phyloP scores from a whole-genome alignment of 371 early-diverging fungal genomes.

The Mucor ambiguus region DNA sequence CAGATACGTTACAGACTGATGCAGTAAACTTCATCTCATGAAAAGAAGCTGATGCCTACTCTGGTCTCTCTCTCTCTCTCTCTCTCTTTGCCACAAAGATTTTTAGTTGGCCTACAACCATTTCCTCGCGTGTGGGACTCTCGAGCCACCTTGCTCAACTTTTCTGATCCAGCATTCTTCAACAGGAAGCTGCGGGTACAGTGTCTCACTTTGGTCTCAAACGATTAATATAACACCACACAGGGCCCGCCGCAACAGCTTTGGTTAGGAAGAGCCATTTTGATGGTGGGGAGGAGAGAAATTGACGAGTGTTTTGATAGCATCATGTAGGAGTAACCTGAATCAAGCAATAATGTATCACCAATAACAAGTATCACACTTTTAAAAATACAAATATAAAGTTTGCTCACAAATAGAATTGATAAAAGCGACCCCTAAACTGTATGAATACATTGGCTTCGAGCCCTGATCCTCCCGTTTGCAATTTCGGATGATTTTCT shows the following conservation, averaged over 20 bases:
- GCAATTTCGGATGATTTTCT: neutral
- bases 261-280: neutral
- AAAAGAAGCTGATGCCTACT: neutral
- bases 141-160: neutral
- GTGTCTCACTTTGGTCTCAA: neutral
- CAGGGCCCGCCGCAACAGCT: neutral
- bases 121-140: neutral
- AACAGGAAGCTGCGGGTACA: neutral
- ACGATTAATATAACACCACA: neutral
- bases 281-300: neutral
- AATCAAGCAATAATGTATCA: conserved; percentile 5
- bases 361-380: neutral
- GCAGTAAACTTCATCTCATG: neutral
- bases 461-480: neutral
- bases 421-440: neutral
- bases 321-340: conserved; percentile 1
- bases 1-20: neutral
- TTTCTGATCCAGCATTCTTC: neutral
- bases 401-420: neutral
- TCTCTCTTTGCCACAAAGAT: neutral
- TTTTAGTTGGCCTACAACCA: neutral
- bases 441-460: neutral
- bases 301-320: neutral
- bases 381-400: neutral
- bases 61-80: neutral